Evolutionary conservation across 2,329 filamentous ascomycete genomes (phyloP).

Genomic region (Hypomyces rosellus): DNA sequence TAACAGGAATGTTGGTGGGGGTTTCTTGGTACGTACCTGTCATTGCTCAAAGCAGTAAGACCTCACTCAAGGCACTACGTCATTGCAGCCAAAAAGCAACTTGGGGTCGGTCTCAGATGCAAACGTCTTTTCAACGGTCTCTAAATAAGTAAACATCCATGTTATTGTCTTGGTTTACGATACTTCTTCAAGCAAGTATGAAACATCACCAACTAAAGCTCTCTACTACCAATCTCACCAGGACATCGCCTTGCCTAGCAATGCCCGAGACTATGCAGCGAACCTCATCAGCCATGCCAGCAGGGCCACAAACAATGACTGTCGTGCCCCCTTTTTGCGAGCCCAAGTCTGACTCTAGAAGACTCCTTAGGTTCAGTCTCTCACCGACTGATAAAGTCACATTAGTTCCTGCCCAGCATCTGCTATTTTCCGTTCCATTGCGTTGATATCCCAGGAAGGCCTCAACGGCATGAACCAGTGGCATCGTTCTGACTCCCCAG

Average conservation of each 20-base stretch:
- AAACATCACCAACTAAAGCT: constrained; percentile 12
- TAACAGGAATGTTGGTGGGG: neutral
- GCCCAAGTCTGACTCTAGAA: constrained; percentile 14
- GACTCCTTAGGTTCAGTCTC: constrained; percentile 13
- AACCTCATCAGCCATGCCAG: constrained; percentile 18
- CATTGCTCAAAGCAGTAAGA: neutral
- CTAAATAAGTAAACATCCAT: no score
- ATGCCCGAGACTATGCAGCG: constrained; percentile 12
- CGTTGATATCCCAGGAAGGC: constrained; percentile 13
- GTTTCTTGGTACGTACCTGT: neutral
- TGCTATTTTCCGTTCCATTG: constrained; percentile 4
- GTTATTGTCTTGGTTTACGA: no score
- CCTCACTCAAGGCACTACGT: no score
- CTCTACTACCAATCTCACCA: constrained; percentile 13
- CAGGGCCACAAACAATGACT: constrained; percentile 19
- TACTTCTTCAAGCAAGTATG: no score
- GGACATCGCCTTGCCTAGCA: constrained; percentile 6
- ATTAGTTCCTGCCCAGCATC: constrained; percentile 14
- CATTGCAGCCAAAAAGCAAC: no score
- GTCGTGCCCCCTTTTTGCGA: constrained; percentile 13
- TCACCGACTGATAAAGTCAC: constrained; percentile 17
- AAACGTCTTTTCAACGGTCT: no score
- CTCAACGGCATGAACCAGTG: constrained; percentile 17
- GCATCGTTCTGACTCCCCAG: constrained; percentile 17
- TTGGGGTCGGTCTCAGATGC: no score